A percentile compares a stretch with the other conserved stretches of the same genome.
These are phyloP conservation scores for Acorus gramineus DNA, from an alignment of 106 monocot genomes.

Conservation along the genomic window DNA sequence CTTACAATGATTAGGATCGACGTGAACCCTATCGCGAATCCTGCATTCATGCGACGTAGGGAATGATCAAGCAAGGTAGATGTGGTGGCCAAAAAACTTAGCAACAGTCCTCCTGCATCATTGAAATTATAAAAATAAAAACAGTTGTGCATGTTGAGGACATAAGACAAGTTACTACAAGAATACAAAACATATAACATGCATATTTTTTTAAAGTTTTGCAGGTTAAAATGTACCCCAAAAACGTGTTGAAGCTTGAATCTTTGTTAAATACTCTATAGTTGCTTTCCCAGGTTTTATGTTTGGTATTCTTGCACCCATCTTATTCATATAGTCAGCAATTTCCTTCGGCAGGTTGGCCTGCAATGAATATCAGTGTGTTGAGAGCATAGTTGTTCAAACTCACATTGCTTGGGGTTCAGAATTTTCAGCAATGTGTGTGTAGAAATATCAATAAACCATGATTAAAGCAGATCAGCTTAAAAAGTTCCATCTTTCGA, in stretches of 20 bases:
- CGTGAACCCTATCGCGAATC: constrained; percentile 86
- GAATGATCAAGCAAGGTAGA: constrained; percentile 81
- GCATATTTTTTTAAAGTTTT: neutral
- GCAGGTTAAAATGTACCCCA: constrained; percentile 50
- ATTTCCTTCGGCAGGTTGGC: constrained; percentile 97
- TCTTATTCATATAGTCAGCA: constrained; percentile 93
- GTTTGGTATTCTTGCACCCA: constrained; percentile 91
- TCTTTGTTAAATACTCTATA: constrained; percentile 76
- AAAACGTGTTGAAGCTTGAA: constrained; percentile 97
- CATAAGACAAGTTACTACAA: neutral
- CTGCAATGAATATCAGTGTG: constrained; percentile 21
- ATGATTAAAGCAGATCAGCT: too few species aligned
- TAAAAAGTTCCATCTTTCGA: neutral
- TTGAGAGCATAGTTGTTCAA: too few species aligned
- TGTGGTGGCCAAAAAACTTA: constrained; percentile 76
- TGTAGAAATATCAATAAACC: too few species aligned
- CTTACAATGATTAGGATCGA: constrained; percentile 96
- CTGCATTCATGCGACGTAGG: constrained; percentile 62
- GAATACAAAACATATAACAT: neutral
- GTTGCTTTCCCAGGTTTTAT: constrained; percentile 93
- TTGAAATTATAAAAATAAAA: neutral
- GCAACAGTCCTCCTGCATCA: constrained; percentile 54
- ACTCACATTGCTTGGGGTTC: too few species aligned
- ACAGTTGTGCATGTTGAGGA: neutral
- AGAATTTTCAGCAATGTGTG: too few species aligned